These are phyloP conservation scores for Nymphaea colorata DNA, from an alignment of 164 flowering plant species.

Conservation along the genomic window DNA sequence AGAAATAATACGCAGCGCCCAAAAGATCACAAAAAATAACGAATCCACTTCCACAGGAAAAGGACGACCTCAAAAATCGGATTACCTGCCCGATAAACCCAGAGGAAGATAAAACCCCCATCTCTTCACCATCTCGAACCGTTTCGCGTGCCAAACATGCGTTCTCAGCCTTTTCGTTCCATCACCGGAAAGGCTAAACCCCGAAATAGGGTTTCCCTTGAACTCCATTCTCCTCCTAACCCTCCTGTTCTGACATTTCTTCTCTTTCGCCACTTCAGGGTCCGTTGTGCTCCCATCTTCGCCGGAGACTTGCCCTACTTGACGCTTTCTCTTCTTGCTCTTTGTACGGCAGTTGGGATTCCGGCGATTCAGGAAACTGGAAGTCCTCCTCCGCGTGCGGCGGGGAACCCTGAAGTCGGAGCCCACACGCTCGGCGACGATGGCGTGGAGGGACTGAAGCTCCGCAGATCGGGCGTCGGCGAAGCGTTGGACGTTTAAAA, in stretches of 20 bases:
- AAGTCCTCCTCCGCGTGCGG: constrained; percentile 75
- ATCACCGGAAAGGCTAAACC: constrained; percentile 55
- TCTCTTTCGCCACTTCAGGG: background rate
- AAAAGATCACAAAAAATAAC: too few species aligned
- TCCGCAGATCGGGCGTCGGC: constrained; percentile 65
- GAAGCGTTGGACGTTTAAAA: constrained; percentile 47
- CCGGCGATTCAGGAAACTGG: constrained; percentile 39
- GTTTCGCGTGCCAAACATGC: constrained; percentile 92
- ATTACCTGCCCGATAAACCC: constrained; percentile 75
- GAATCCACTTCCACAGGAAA: too few species aligned
- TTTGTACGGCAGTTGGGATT: constrained; percentile 9
- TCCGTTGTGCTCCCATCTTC: background rate
- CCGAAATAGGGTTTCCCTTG: constrained; percentile 33
- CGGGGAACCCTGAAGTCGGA: constrained; percentile 43
- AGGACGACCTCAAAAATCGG: too few species aligned
- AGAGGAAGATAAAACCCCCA: constrained; percentile 89
- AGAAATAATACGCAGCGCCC: too few species aligned
- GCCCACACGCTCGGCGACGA: constrained; percentile 34
- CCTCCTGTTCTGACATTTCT: constrained; percentile 3
- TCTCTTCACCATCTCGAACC: constrained; percentile 59
- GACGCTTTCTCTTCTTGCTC: constrained; percentile 23
- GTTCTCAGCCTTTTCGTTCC: constrained; percentile 86
- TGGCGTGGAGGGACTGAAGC: constrained; percentile 49
- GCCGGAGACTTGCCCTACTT: constrained; percentile 7
- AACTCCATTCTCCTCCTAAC: constrained; percentile 44